phyloP scores from a whole-genome alignment of 768 basidiomycete genomes.

The Lactarius akahatsu region DNA sequence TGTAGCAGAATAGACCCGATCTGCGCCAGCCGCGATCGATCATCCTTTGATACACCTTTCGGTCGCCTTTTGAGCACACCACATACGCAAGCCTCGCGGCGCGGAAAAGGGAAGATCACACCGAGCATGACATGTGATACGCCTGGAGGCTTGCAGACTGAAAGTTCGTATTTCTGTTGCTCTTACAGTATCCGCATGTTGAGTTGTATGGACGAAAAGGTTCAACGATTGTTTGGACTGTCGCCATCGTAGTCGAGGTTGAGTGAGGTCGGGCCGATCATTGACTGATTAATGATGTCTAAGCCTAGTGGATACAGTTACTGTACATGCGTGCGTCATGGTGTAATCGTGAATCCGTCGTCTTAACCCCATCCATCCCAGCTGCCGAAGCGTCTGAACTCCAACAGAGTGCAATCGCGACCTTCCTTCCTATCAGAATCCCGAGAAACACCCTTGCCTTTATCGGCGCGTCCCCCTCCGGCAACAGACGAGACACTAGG shows the following conservation, averaged over 20 bases:
- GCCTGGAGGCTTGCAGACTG: conserved; percentile 13
- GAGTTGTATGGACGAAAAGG: conserved; percentile 13
- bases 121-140: conserved; percentile 27
- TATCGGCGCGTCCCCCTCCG: conserved; percentile 50
- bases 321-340: conserved; percentile 11
- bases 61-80: background rate
- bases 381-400: conserved; percentile 78
- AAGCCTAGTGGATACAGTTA: conserved; percentile 4
- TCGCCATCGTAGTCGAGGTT: background rate
- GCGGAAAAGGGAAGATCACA: background rate
- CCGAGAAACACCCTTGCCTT: conserved; percentile 60
- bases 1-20: conserved; percentile 83
- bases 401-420: conserved; percentile 65
- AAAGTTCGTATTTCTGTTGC: background rate
- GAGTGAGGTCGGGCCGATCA: background rate
- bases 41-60: conserved; percentile 75
- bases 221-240: conserved; percentile 10
- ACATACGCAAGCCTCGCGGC: background rate
- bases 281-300: background rate
- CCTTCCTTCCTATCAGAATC: conserved; percentile 60
- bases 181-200: conserved; percentile 19
- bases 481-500: conserved; percentile 55
- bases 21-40: conserved; percentile 85
- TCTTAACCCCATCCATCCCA: conserved; percentile 81
- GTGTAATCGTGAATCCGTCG: background rate